Base-by-base conservation (phyloP, 2,329 filamentous ascomycete species). In the Scedosporium minutisporum region DNA sequence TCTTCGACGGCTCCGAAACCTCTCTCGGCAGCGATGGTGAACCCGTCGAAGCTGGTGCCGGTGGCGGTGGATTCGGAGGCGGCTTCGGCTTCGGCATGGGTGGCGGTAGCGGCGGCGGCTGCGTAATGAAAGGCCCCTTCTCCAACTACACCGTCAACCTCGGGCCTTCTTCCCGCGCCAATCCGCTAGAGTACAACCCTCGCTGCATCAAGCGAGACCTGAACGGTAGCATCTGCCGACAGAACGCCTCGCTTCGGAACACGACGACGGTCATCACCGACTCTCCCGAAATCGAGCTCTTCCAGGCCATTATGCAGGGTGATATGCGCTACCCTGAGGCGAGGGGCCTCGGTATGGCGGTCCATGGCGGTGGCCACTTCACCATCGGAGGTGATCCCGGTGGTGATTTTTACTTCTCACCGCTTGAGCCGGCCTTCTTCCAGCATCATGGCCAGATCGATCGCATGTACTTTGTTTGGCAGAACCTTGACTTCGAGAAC, bases 1-100 rank as follows among this genome's bases (percentile, higher is more conserved):
- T 83, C 51, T 83, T 86, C 66, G 78, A 82, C 66, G 82, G 82
- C 62, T 76, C 76, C 63, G 72, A 71, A 1, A 78, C 75, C 64
- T 76, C 73, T 60, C 68, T 81, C 71, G 75, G 76, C 12, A 78
- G 78, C 14, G 77, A 82, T 63, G 79, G 80, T 23, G 69, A 73
- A 61, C 71, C 69, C 65, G 65, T 73, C 48, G 66, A 65, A 0
- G 70, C 71, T 9, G 68, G 69, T 3, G 64, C 68, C 3, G 66
- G 70, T 57, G 68, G 69, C n/a, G 68, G 33, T 38, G 29, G 29
- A 33, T 38, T 66, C 29, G 66, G 63, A 9, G 58, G 64, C 44
- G 66, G 68, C 2, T 61, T 65, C 53, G 57, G 57, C n/a, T 51
- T 51, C 4, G 60, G 60, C 21, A 61, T 67, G 9, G 65, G 66